phyloP scores from a whole-genome alignment of 2,329 filamentous ascomycete species.

The Graphilbum fragrans region DNA sequence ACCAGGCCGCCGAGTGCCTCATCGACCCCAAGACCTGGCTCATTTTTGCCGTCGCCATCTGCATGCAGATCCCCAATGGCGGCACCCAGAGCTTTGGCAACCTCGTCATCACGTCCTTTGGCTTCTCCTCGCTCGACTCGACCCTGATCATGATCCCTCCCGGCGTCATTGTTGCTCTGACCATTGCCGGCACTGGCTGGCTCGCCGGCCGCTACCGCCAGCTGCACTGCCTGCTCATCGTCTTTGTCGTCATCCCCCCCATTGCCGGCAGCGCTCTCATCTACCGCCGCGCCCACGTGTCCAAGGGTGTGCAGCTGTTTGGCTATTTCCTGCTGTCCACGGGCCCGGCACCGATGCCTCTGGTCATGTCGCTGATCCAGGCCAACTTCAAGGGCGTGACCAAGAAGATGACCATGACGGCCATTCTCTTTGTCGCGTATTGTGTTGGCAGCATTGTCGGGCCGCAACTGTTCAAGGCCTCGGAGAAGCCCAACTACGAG shows the following conservation, averaged over 20 bases:
- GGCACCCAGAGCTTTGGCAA: slow-evolving; percentile 48
- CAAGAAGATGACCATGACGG: slow-evolving; percentile 49
- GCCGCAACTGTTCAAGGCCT: slow-evolving; percentile 39
- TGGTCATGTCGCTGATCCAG: slow-evolving; percentile 36
- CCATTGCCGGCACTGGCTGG: slow-evolving; percentile 37
- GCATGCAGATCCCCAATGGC: slow-evolving; percentile 49
- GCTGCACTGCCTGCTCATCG: slow-evolving; percentile 38
- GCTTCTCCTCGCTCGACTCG: slow-evolving; percentile 40
- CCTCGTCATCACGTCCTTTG: slow-evolving; percentile 42
- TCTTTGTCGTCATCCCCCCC: slow-evolving; percentile 35
- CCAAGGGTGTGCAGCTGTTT: slow-evolving; percentile 34
- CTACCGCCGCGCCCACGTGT: slow-evolving; percentile 29
- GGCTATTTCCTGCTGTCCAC: slow-evolving; percentile 45
- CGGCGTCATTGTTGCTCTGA: slow-evolving; percentile 34
- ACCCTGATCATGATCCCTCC: slow-evolving; percentile 48
- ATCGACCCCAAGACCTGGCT: slow-evolving; percentile 49
- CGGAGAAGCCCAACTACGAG: slow-evolving; percentile 36
- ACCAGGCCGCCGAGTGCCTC: slow-evolving; percentile 40
- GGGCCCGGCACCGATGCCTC: slow-evolving; percentile 39
- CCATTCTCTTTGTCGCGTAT: slow-evolving; percentile 41
- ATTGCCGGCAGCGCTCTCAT: slow-evolving; percentile 41
- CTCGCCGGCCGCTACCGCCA: slow-evolving; percentile 38
- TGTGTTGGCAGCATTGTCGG: slow-evolving; percentile 44
- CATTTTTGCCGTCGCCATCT: slow-evolving; percentile 37
- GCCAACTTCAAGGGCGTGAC: slow-evolving; percentile 44